These are phyloP conservation scores for Hansenula lynferdii DNA, from an alignment of 1,139 yeast species.

Conservation along the genomic window DNA sequence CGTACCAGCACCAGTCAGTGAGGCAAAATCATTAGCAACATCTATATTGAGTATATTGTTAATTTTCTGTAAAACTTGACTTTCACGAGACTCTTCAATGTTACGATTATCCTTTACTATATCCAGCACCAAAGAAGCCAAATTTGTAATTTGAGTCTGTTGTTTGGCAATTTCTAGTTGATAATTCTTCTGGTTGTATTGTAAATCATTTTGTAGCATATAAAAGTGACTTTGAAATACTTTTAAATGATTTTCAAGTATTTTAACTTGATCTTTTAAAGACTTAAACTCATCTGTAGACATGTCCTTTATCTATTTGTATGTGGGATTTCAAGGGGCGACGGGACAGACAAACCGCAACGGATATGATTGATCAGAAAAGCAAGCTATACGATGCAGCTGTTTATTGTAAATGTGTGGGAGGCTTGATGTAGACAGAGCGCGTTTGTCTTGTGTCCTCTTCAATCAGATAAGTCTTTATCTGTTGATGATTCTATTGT, in stretches of 20 bases:
- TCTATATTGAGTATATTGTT: constrained; percentile 17
- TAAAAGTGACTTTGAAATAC: constrained; percentile 19
- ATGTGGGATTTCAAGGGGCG: too few species aligned
- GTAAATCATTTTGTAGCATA: constrained; percentile 19
- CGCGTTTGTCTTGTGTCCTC: too few species aligned
- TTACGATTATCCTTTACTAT: constrained; percentile 19
- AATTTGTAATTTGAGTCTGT: constrained; percentile 17
- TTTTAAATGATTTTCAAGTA: constrained; percentile 19
- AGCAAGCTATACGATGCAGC: too few species aligned
- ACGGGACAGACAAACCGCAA: too few species aligned
- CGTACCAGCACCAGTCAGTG: constrained; percentile 6
- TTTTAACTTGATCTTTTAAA: constrained; percentile 20
- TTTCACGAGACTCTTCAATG: constrained; percentile 18
- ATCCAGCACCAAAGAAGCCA: constrained; percentile 20
- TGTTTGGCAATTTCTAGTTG: constrained; percentile 20
- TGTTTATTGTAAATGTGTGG: too few species aligned
- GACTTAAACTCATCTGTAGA: constrained; percentile 16
- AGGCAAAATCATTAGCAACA: constrained; percentile 12
- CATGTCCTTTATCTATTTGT: constrained; percentile 1
- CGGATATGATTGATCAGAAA: too few species aligned
- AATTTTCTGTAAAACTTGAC: constrained; percentile 16
- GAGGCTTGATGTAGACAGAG: too few species aligned
- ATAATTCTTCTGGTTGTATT: constrained; percentile 18
- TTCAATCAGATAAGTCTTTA: too few species aligned
- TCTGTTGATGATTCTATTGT: neutral